Conservation (phyloP, 2,329 filamentous ascomycete species). For the Talaromyces sp. region DNA sequence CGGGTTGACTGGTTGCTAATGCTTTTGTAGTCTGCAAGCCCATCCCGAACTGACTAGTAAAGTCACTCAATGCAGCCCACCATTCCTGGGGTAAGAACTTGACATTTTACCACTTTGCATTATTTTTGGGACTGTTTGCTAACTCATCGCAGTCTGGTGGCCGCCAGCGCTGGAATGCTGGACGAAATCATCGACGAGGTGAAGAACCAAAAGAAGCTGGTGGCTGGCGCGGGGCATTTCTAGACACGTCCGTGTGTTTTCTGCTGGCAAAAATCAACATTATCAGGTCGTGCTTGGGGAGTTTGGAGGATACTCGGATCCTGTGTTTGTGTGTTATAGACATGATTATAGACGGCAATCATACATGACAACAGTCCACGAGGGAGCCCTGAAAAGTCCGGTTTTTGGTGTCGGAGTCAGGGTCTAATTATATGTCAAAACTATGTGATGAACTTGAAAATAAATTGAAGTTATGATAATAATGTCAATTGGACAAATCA, state of each 20-base stretch:
- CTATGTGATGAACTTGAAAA: neutral
- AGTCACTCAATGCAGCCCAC: slow-evolving; percentile 21
- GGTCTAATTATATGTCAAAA: neutral
- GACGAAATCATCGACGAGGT: slow-evolving; percentile 26
- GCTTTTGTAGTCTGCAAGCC: slow-evolving; percentile 26
- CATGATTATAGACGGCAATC: neutral
- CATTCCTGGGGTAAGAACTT: slow-evolving; percentile 60
- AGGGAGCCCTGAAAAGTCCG: neutral
- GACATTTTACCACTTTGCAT: neutral
- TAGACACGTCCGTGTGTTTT: neutral
- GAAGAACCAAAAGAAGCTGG: neutral
- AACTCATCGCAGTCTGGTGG: slow-evolving; percentile 49
- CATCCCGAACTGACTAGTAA: slow-evolving; percentile 3
- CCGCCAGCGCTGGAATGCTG: slow-evolving; percentile 65
- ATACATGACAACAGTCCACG: neutral
- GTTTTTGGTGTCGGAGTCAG: neutral
- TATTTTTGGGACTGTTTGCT: neutral
- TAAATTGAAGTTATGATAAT: neutral
- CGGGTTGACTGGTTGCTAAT: slow-evolving; percentile 26
- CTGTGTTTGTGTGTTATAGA: neutral
- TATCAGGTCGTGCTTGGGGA: neutral
- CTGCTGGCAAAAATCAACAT: neutral
- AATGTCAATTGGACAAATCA: neutral
- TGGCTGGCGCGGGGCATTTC: neutral
- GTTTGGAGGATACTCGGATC: neutral